These are phyloP conservation scores for Beauveria brongniartii DNA, from an alignment of 2,329 filamentous ascomycete genomes.

Conservation along the genomic window DNA sequence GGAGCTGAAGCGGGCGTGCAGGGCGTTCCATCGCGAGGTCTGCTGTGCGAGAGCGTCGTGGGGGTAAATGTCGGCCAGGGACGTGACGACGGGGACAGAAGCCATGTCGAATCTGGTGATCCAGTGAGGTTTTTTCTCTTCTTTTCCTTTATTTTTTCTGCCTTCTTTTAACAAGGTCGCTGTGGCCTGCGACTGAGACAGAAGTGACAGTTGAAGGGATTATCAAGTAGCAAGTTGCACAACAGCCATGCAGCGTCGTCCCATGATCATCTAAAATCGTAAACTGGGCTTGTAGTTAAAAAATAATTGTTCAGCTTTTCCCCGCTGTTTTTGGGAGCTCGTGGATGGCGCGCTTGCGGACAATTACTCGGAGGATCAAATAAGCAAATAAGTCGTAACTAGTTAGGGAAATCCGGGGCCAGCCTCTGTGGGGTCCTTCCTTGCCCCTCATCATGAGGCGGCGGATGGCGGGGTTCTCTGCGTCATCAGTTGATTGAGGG, in stretches of 20 bases:
- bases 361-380: slow-evolving; percentile 11
- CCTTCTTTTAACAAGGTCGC: neutral
- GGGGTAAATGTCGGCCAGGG: slow-evolving; percentile 77
- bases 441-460: neutral
- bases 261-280: neutral
- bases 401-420: neutral
- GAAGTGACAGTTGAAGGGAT: too few relatives aligned
- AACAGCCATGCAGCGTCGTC: neutral
- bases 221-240: too few relatives aligned
- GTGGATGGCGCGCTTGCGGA: slow-evolving; percentile 8
- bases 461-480: neutral
- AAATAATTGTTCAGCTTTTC: neutral
- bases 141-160: neutral
- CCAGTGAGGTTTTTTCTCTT: neutral
- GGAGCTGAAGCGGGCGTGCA: slow-evolving; percentile 63
- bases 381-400: neutral
- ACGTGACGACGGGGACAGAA: slow-evolving; percentile 63
- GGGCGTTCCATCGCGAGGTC: slow-evolving; percentile 63
- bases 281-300: neutral
- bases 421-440: neutral
- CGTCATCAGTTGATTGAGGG: neutral
- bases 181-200: too few relatives aligned
- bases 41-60: slow-evolving; percentile 60
- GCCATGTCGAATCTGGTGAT: neutral
- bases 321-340: slow-evolving; percentile 1